These are phyloP conservation scores for Lentinula raphanica DNA, from an alignment of 768 basidiomycete species.

Conservation along the genomic window DNA sequence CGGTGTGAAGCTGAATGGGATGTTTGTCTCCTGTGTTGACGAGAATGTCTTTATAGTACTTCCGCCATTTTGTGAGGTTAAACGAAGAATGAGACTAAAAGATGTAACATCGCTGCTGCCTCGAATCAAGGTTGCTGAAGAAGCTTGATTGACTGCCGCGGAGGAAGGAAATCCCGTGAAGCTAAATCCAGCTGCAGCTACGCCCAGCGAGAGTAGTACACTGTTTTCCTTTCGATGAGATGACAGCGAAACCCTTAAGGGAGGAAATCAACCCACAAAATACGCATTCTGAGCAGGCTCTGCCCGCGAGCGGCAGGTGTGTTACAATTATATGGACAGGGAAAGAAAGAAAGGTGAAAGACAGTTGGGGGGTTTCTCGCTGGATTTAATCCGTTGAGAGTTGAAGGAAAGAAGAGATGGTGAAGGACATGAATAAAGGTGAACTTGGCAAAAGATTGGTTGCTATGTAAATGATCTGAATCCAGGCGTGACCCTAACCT, in stretches of 20 bases:
- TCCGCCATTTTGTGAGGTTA: not conserved
- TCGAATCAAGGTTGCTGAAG: constrained; percentile 4
- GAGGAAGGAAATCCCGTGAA: constrained; percentile 1
- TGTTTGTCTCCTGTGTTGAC: not conserved
- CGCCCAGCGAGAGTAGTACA: not conserved
- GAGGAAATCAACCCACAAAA: not conserved
- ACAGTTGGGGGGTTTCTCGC: not conserved
- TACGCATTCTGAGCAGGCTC: constrained; percentile 4
- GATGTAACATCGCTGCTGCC: not conserved
- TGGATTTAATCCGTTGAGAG: not conserved
- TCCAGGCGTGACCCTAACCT: not conserved
- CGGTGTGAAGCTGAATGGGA: not conserved
- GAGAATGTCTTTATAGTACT: not conserved
- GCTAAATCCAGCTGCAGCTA: not conserved
- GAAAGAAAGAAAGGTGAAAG: not conserved
- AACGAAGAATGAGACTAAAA: not conserved
- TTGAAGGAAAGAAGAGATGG: not conserved
- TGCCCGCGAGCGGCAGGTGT: not conserved
- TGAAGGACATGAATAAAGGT: not conserved
- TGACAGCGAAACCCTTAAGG: not conserved
- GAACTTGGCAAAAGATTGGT: not conserved
- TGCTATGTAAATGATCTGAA: not conserved
- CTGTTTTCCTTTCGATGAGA: not conserved
- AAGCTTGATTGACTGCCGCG: not conserved
- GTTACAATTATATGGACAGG: not conserved